Percentiles rank a stretch among this genome's conserved stretches.
These are phyloP conservation scores for Kregervanrija fluxuum DNA, from an alignment of 805 yeast species.

Conservation along the genomic window DNA sequence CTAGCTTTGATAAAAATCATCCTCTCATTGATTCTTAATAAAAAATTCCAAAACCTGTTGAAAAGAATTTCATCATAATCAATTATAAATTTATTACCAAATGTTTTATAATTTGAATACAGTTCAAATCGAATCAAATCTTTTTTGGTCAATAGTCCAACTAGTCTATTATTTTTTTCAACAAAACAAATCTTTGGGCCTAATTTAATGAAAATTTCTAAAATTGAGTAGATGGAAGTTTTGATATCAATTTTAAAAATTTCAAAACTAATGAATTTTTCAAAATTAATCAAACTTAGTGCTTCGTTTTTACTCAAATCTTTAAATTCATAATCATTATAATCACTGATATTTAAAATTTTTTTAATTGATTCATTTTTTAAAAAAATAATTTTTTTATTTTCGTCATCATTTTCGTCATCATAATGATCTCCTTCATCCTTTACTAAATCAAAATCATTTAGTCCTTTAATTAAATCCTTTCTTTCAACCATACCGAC, in stretches of 20 bases:
- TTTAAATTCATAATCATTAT: not conserved
- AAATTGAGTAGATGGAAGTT: slow-evolving; percentile 51
- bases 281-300: slow-evolving; percentile 18
- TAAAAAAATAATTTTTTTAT: slow-evolving; percentile 12
- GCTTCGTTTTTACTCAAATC: not conserved
- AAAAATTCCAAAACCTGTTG: slow-evolving; percentile 11
- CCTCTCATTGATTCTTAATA: too few relatives aligned
- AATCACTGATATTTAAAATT: not conserved
- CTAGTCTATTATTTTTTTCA: slow-evolving; percentile 50
- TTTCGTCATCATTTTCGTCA: not conserved
- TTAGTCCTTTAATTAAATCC: slow-evolving; percentile 26
- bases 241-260: slow-evolving; percentile 53
- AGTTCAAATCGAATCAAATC: slow-evolving; percentile 65
- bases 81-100: slow-evolving; percentile 21
- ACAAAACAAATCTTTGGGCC: slow-evolving; percentile 76
- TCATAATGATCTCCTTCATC: slow-evolving; percentile 1
- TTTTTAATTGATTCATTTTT: slow-evolving; percentile 5
- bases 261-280: slow-evolving; percentile 38
- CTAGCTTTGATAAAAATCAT: too few relatives aligned
- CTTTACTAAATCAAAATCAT: slow-evolving; percentile 20
- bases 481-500: slow-evolving; percentile 40
- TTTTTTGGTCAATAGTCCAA: slow-evolving; percentile 80
- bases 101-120: slow-evolving; percentile 23
- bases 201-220: slow-evolving; percentile 64
- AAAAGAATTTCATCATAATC: slow-evolving; percentile 16